These are phyloP conservation scores for Begonia fuchsioides DNA, from an alignment of 306 rosid species.

Conservation along the genomic window DNA sequence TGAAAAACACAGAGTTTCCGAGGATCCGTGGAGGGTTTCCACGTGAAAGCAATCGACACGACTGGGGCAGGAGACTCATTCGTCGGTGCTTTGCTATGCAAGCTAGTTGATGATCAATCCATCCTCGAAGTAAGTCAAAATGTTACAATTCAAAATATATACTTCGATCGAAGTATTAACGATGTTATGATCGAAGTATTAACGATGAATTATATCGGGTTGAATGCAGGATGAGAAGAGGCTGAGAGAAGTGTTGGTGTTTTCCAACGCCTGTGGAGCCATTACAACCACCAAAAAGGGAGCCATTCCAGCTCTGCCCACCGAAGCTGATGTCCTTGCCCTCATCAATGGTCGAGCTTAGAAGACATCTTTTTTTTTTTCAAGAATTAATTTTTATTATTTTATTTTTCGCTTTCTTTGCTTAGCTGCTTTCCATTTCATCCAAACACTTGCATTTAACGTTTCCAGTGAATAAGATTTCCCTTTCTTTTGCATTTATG, in stretches of 20 bases:
- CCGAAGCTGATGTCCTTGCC: conserved; percentile 34
- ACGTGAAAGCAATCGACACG: conserved; percentile 63
- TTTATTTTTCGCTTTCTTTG: not conserved
- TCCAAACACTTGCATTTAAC: conserved; percentile 3
- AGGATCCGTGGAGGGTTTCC: conserved; percentile 61
- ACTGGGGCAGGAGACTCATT: conserved; percentile 96
- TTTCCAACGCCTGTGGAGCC: conserved; percentile 86
- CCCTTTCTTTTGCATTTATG: too few relatives aligned
- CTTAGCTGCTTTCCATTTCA: conserved; percentile 10
- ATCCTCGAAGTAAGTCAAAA: conserved; percentile 43
- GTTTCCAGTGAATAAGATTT: too few relatives aligned
- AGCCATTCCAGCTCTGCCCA: conserved; percentile 82
- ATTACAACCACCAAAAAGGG: conserved; percentile 86
- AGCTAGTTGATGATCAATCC: conserved; percentile 80
- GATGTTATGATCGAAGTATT: too few relatives aligned
- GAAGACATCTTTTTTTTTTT: not conserved
- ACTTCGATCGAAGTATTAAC: too few relatives aligned
- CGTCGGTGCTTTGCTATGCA: conserved; percentile 63
- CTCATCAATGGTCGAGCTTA: conserved; percentile 29
- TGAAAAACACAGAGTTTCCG: conserved; percentile 39
- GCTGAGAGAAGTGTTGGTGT: conserved; percentile 42
- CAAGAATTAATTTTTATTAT: not conserved
- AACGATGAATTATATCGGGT: not conserved
- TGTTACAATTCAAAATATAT: not conserved
- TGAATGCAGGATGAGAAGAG: conserved; percentile 52